Evolutionary conservation across 1,139 yeast genomes (phyloP).

Genomic region (Suhomyces anneliseae): DNA sequence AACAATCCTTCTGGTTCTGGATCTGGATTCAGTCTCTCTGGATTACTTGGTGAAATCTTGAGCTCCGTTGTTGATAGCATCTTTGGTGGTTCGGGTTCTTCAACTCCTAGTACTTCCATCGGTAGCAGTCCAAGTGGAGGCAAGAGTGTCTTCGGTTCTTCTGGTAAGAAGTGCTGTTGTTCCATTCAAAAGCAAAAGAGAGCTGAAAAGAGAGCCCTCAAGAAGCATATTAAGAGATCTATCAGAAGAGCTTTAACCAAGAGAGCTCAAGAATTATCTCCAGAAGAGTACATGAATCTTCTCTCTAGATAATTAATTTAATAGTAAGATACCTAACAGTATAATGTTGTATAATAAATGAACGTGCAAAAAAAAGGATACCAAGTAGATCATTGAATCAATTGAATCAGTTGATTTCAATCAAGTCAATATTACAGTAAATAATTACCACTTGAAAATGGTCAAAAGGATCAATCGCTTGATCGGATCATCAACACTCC

Average conservation of each 20-base stretch:
- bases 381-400: too few species aligned
- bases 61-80: slow-evolving; percentile 11
- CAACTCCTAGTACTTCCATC: slow-evolving; percentile 4
- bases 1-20: slow-evolving; percentile 6
- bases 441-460: too few species aligned
- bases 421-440: too few species aligned
- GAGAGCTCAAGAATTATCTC: slow-evolving; percentile 15
- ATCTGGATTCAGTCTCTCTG: slow-evolving; percentile 7
- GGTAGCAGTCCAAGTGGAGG: slow-evolving; percentile 11
- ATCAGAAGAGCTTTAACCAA: slow-evolving; percentile 18
- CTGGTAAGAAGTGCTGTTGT: slow-evolving; percentile 21
- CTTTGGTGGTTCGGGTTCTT: slow-evolving; percentile 9
- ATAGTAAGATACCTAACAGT: slow-evolving; percentile 5
- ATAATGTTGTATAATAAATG: slow-evolving; percentile 4
- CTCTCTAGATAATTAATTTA: slow-evolving; percentile 6
- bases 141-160: slow-evolving; percentile 12
- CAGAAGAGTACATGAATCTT: slow-evolving; percentile 14
- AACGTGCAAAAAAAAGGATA: too few species aligned
- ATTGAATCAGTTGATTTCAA: too few species aligned
- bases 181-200: slow-evolving; percentile 16
- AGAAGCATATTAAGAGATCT: slow-evolving; percentile 18
- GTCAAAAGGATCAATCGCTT: too few species aligned
- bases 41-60: slow-evolving; percentile 11
- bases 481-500: too few species aligned
- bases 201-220: slow-evolving; percentile 20